Percentiles rank a stretch among this genome's conserved stretches.
Evolutionary conservation across 2,329 filamentous ascomycete genomes (phyloP).

Genomic region (Cercospora citrullina): DNA sequence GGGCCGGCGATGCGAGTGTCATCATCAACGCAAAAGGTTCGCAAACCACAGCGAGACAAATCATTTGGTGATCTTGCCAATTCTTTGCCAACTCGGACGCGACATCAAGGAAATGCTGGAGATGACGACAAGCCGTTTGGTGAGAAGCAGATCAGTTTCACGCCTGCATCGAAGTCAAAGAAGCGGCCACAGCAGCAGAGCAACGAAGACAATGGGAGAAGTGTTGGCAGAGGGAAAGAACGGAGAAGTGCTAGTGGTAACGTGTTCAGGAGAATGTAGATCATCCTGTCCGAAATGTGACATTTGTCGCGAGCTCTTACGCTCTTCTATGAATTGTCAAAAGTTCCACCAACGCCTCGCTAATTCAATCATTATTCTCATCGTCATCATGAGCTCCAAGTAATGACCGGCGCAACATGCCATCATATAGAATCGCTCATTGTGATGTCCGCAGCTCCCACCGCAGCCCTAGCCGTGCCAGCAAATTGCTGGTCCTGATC

Average conservation of each 20-base stretch:
- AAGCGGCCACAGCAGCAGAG: conserved; percentile 29
- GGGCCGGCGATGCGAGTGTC: conserved; percentile 58
- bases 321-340: background rate
- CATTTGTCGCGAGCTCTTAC: background rate
- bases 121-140: conserved; percentile 46
- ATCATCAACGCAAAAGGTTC: conserved; percentile 46
- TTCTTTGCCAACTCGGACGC: conserved; percentile 36
- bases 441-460: background rate
- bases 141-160: conserved; percentile 69
- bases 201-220: conserved; percentile 36
- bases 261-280: conserved; percentile 66
- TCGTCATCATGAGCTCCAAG: background rate
- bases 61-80: conserved; percentile 60
- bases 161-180: conserved; percentile 56
- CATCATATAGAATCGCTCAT: background rate
- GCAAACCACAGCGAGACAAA: conserved; percentile 50
- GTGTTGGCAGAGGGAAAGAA: conserved; percentile 40
- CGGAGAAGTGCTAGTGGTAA: conserved; percentile 76
- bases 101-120: conserved; percentile 30
- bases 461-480: background rate
- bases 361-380: background rate
- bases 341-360: conserved; percentile 1
- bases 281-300: background rate
- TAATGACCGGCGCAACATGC: background rate
- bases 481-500: background rate